These are phyloP conservation scores for Boletus rubescentipes DNA, from an alignment of 768 basidiomycete species.

Conservation along the genomic window DNA sequence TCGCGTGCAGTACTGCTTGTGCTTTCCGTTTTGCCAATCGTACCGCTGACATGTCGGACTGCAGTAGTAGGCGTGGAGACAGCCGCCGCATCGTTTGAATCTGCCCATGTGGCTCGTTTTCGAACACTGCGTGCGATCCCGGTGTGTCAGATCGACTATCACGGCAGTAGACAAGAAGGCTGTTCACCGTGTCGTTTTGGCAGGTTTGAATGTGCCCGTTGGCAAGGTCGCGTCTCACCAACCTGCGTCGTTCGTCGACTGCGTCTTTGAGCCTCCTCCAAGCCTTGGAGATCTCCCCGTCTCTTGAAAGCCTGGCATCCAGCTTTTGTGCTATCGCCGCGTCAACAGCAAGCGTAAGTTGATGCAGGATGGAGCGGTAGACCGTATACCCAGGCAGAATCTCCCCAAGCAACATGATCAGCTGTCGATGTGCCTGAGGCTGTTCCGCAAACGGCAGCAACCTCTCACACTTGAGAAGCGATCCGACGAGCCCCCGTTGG, in stretches of 20 bases:
- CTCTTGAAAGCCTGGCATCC: conserved; percentile 13
- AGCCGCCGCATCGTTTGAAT: conserved; percentile 29
- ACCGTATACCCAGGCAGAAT: conserved; percentile 25
- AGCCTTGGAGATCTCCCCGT: conserved; percentile 20
- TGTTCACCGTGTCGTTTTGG: conserved; percentile 23
- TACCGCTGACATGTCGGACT: conserved; percentile 25
- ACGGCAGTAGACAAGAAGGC: neutral
- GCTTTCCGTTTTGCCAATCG: conserved; percentile 29
- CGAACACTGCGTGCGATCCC: conserved; percentile 17
- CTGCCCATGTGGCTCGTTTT: conserved; percentile 14
- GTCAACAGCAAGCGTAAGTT: conserved; percentile 11
- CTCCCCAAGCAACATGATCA: conserved; percentile 11
- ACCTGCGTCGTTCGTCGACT: conserved; percentile 20
- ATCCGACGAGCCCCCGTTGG: conserved; percentile 17
- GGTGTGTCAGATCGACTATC: neutral
- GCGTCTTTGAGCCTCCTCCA: conserved; percentile 21
- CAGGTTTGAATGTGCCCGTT: conserved; percentile 26
- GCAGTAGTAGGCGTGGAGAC: conserved; percentile 32
- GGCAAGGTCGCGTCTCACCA: conserved; percentile 17
- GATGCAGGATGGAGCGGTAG: conserved; percentile 25
- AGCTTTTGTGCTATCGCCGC: conserved; percentile 1
- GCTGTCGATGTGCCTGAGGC: conserved; percentile 1
- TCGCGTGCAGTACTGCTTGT: conserved; percentile 26
- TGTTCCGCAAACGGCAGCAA: conserved; percentile 21
- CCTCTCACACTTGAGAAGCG: conserved; percentile 25